Percentiles rank a stretch among this genome's conserved stretches.
Conservation (phyloP, 2,329 filamentous ascomycete genomes). For the Graphiopsis chlorocephala region DNA sequence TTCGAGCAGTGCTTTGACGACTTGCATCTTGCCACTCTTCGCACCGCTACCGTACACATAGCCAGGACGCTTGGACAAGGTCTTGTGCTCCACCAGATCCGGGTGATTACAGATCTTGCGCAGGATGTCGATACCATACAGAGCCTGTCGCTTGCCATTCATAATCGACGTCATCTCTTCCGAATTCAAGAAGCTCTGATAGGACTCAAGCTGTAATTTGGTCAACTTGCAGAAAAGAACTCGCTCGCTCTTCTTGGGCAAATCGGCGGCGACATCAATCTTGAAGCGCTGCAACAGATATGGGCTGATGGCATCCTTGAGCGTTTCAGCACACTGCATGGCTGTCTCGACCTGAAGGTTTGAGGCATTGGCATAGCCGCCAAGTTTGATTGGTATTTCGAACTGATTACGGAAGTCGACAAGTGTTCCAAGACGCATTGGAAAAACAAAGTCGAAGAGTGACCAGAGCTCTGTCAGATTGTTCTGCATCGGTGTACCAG, state of each 20-base stretch:
- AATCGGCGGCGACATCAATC: conserved; percentile 85
- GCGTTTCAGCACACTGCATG: conserved; percentile 85
- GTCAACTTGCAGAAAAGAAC: conserved; percentile 95
- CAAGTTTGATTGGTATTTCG: conserved; percentile 87
- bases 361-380: conserved; percentile 91
- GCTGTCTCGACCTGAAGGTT: conserved; percentile 94
- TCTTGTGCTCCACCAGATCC: conserved; percentile 72
- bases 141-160: conserved; percentile 68
- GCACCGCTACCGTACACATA: conserved; percentile 75
- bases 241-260: conserved; percentile 94
- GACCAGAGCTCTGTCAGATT: conserved; percentile 95
- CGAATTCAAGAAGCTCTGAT: conserved; percentile 76
- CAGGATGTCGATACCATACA: conserved; percentile 87
- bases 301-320: conserved; percentile 90
- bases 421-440: conserved; percentile 88
- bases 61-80: conserved; percentile 55
- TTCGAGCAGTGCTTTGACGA: conserved; percentile 80
- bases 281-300: conserved; percentile 92
- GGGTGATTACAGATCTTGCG: conserved; percentile 98
- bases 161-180: conserved; percentile 83
- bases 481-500: conserved; percentile 96
- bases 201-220: conserved; percentile 71
- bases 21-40: conserved; percentile 93
- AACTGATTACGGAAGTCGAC: conserved; percentile 90
- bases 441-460: conserved; percentile 94